Base-by-base conservation (phyloP, 345 rosid genomes). In the Rhodomyrtus tomentosa region DNA sequence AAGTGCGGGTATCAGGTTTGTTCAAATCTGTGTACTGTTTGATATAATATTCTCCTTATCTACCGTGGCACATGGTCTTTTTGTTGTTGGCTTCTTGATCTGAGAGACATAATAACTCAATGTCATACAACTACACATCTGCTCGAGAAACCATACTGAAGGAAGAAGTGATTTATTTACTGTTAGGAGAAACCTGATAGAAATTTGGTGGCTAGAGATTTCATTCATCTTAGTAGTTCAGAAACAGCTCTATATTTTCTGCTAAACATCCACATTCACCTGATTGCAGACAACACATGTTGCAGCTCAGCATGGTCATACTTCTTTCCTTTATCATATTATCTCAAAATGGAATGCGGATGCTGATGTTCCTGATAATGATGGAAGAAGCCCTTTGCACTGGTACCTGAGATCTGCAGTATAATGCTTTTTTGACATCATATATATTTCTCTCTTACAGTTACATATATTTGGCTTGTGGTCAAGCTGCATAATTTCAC, bases 241-340 rank as follows among this genome's bases (percentile, higher is more conserved):
- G 79, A 68, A 68, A 68, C 79, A 36, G 79, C 25, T 68, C 38
- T 4, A 45, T 68, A 18, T 36, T 68, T 68, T 36, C 79, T 36
- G 79, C 79, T 32, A 42, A 32, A 68, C 3, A 3, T 36, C 29
- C 50, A 38, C 81, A 80, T 88, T 86, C 45, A 82, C 86, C 81
- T 92, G 85, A 59, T 90, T 86, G 87, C 92, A 98, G 99, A 73
- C 95, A 85, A 93, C 99, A 53, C 99, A 98, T 88, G 97, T 98
- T 90, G 99, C 99, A 27, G 98, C 99, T 73, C 99, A 98, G 86
- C 93, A 96, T 91, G 99, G 99, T 81, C 99, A 98, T 92, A 95
- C 98, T 51, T 92, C 99, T 91, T 96, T 95, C 88, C 95, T 98
- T 45, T 94, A 95, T 89, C 94, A 94, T 86, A 83, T 96, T 55